phyloP scores from a whole-genome alignment of 768 basidiomycete genomes.

The Astraeus odoratus region DNA sequence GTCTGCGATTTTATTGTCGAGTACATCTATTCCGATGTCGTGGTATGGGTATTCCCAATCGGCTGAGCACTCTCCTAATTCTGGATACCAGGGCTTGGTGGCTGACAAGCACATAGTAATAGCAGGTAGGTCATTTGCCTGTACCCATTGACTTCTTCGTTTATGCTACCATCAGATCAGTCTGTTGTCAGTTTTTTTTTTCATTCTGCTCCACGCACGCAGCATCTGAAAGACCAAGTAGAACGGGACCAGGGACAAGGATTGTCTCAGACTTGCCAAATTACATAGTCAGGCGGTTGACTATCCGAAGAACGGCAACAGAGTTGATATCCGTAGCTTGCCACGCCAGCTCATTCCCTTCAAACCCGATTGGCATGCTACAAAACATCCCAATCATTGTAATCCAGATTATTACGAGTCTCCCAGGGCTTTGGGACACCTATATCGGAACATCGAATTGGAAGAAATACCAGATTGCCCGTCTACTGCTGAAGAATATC shows the following conservation, averaged over 20 bases:
- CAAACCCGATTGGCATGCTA: constrained; percentile 77
- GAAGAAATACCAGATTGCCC: constrained; percentile 24
- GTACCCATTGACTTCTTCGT: neutral
- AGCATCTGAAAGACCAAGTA: constrained; percentile 17
- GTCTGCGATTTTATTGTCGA: constrained; percentile 78
- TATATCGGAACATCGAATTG: constrained; percentile 59
- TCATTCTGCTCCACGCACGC: neutral
- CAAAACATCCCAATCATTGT: constrained; percentile 47
- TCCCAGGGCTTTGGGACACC: constrained; percentile 57
- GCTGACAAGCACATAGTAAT: constrained; percentile 63
- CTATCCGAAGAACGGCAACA: constrained; percentile 71
- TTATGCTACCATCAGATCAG: constrained; percentile 46
- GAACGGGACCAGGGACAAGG: constrained; percentile 54
- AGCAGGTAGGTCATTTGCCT: constrained; percentile 45
- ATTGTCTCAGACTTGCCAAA: constrained; percentile 52
- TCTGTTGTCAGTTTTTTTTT: constrained; percentile 47
- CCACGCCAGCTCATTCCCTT: constrained; percentile 53
- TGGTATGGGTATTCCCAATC: constrained; percentile 37
- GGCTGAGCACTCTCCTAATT: neutral
- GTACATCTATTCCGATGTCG: constrained; percentile 76
- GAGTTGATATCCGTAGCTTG: constrained; percentile 47
- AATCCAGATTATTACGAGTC: constrained; percentile 70
- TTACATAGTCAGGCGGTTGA: constrained; percentile 65
- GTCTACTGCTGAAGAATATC: constrained; percentile 7
- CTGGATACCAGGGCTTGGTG: constrained; percentile 51